Evolutionary conservation across 768 basidiomycete genomes (phyloP).

Genomic region (Psilocybe sp.): DNA sequence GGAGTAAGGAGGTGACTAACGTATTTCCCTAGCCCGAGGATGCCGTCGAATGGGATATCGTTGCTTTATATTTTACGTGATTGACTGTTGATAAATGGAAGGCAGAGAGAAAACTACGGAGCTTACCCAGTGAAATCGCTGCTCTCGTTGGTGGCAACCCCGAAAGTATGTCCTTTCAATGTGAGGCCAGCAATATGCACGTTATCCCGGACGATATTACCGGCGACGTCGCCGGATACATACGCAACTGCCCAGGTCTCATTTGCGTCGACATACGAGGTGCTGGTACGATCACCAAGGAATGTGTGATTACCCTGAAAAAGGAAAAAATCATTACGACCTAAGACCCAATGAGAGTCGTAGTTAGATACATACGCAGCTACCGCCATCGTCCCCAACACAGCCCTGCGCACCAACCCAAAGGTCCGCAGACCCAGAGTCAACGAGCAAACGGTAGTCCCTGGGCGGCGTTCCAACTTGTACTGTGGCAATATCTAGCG

Average conservation of each 20-base stretch:
- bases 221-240: constrained; percentile 59
- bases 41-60: constrained; percentile 48
- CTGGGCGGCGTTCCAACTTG: too few relatives aligned
- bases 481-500: too few relatives aligned
- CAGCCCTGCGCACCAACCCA: too few relatives aligned
- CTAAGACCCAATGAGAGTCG: background rate
- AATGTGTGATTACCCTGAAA: constrained; percentile 36
- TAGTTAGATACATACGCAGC: constrained; percentile 21
- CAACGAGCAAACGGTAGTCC: too few relatives aligned
- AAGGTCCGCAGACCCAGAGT: too few relatives aligned
- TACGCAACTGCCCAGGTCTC: constrained; percentile 45
- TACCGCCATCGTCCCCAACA: background rate
- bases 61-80: constrained; percentile 20
- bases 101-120: constrained; percentile 1
- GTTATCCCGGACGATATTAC: constrained; percentile 54
- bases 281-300: constrained; percentile 56
- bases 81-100: background rate
- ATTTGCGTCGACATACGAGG: constrained; percentile 49
- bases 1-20: constrained; percentile 1
- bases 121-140: constrained; percentile 45
- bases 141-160: constrained; percentile 55
- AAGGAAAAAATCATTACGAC: background rate
- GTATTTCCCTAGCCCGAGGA: constrained; percentile 42
- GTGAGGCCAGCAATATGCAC: constrained; percentile 56
- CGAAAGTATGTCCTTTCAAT: constrained; percentile 55